phyloP scores from a whole-genome alignment of 345 rosid species.

The Lenwebbia sp. region DNA sequence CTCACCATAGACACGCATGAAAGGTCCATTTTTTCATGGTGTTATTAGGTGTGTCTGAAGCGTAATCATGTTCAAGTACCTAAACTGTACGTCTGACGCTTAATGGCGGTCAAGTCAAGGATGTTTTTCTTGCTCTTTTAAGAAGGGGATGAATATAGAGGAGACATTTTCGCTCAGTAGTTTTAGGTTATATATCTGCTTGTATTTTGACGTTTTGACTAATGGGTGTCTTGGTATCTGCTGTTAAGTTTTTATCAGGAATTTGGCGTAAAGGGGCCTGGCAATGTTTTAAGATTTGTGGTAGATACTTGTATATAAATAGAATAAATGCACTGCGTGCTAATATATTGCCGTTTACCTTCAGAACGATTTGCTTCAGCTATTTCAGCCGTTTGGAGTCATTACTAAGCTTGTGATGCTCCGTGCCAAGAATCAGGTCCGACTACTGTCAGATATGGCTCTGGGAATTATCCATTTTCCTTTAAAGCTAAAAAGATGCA shows the following conservation, averaged over 20 bases:
- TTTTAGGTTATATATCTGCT: not conserved
- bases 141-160: not conserved
- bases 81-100: not conserved
- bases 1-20: not conserved
- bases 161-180: not conserved
- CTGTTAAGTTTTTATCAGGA: not conserved
- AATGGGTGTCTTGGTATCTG: not conserved
- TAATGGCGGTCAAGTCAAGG: not conserved
- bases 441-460: not conserved
- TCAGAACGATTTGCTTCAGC: constrained; percentile 95
- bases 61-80: not conserved
- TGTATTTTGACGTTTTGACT: not conserved
- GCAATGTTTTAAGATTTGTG: not conserved
- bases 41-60: not conserved
- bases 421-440: constrained; percentile 95
- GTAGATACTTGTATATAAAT: not conserved
- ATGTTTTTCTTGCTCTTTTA: not conserved
- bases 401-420: constrained; percentile 99
- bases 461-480: not conserved
- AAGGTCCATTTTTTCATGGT: not conserved
- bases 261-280: not conserved
- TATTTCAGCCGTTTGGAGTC: constrained; percentile 96
- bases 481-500: not conserved
- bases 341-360: not conserved
- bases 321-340: not conserved